Base-by-base conservation (phyloP, 1,284 basidiomycete genomes). In the Ceratobasidium sp. region DNA sequence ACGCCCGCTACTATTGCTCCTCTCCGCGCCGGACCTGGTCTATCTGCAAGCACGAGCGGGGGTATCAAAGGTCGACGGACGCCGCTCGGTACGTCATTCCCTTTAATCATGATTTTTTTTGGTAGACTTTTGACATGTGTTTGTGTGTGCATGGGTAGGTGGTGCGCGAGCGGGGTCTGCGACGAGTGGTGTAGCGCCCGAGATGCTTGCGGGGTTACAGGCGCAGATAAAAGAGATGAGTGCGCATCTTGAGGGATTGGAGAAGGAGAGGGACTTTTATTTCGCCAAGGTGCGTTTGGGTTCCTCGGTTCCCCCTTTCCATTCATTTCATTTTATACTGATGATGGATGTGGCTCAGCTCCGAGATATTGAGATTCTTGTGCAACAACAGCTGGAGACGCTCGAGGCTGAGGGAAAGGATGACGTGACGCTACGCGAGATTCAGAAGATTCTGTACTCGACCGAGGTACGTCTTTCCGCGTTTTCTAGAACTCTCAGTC, bases 181-280 rank as follows among this genome's bases (percentile, higher is more conserved):
- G 17, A 77, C 77, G 52, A 76, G 80, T 61, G 80, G 78, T 59
- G 79, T 78, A 78, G 77, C 82, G 76, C 73, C 76, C 57, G 84
- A 85, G 52, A 81, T 88, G 64, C 65, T 74, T 4, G 87, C 90
- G 79, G 87, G 87, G 57, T 85, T 98, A 64, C 93, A 93, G 77
- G 85, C 86, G 0, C 95, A 98, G 84, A 86, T 98, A 78, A 89
- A 90, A 80, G 97, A 99, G 80, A 88, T 98, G 87, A 90, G 91
- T 75, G 84, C 88, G 0, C 92, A 95, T 81, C 87, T 98, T 79
- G 96, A 97, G 83, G 94, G 94, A 0, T 86, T 96, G 56, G 94
- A 97, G 87, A 97, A 96, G 86, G 96, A 99, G 86, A 87, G 97
- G 57, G 97, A 99, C 84, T 99, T 99, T 84, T 99, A 99, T 86